Percentiles rank a stretch among this genome's conserved stretches.
Conservation (phyloP, 305 asterid species). For the Salvia sclarea region DNA sequence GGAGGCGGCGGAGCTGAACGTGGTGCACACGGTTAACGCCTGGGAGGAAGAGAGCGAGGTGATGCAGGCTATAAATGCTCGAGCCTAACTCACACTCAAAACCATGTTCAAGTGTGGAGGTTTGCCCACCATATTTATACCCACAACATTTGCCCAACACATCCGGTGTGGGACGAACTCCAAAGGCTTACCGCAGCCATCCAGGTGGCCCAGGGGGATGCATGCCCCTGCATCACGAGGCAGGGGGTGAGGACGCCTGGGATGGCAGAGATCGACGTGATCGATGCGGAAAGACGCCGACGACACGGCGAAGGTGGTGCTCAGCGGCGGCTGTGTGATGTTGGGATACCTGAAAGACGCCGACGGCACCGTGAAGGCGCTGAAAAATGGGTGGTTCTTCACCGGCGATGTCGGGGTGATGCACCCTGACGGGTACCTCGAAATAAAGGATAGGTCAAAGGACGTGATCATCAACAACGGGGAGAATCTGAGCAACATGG, state of each 20-base stretch:
- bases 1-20: too few species aligned
- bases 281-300: conserved; percentile 61
- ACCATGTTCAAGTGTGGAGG: too few species aligned
- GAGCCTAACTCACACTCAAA: too few species aligned
- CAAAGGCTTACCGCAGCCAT: too few species aligned
- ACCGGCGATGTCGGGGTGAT: conserved; percentile 90
- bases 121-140: too few species aligned
- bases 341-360: conserved; percentile 79
- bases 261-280: conserved; percentile 63
- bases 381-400: conserved; percentile 78
- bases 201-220: too few species aligned
- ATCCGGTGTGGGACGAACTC: too few species aligned
- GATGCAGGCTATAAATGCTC: too few species aligned
- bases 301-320: conserved; percentile 68
- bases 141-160: too few species aligned
- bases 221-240: too few species aligned
- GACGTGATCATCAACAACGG: conserved; percentile 88
- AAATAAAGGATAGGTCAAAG: conserved; percentile 83
- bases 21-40: too few species aligned
- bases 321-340: conserved; percentile 68
- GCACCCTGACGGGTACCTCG: conserved; percentile 88
- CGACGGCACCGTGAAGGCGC: conserved; percentile 50
- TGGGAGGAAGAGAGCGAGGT: too few species aligned
- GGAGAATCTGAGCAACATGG: conserved; percentile 90
- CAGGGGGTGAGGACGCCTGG: conserved; percentile 72